These are phyloP conservation scores for Mimosa bimucronata DNA, from an alignment of 306 rosid species.

Conservation along the genomic window DNA sequence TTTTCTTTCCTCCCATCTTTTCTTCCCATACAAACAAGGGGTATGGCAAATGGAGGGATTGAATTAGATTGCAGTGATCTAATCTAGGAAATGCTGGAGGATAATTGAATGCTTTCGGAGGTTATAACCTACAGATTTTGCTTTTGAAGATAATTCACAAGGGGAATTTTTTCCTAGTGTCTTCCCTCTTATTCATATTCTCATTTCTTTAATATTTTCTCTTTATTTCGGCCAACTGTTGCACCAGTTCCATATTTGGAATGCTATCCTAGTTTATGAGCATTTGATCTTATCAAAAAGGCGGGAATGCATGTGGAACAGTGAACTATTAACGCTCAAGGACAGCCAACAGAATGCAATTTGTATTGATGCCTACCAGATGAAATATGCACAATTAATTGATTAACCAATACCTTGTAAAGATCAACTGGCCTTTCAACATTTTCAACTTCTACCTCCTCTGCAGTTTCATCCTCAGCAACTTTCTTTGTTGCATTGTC, in stretches of 20 bases:
- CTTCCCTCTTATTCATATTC: background rate
- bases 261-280: background rate
- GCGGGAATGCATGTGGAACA: background rate
- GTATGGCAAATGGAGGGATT: background rate
- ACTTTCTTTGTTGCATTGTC: slow-evolving; percentile 42
- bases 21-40: background rate
- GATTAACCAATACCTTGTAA: slow-evolving; percentile 67
- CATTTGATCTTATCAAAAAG: background rate
- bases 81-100: background rate
- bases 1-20: background rate
- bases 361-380: background rate
- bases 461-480: slow-evolving; percentile 52
- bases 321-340: background rate
- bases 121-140: background rate
- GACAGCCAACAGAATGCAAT: background rate
- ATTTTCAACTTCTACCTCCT: slow-evolving; percentile 74
- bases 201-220: background rate
- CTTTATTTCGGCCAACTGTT: background rate
- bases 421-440: slow-evolving; percentile 97
- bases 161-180: background rate
- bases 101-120: background rate
- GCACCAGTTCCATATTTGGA: background rate
- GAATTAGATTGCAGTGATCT: background rate
- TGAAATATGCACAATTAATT: background rate
- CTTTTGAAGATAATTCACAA: background rate